These are phyloP conservation scores for Phialophora verrucosa DNA, from an alignment of 2,329 filamentous ascomycete genomes.

Conservation along the genomic window DNA sequence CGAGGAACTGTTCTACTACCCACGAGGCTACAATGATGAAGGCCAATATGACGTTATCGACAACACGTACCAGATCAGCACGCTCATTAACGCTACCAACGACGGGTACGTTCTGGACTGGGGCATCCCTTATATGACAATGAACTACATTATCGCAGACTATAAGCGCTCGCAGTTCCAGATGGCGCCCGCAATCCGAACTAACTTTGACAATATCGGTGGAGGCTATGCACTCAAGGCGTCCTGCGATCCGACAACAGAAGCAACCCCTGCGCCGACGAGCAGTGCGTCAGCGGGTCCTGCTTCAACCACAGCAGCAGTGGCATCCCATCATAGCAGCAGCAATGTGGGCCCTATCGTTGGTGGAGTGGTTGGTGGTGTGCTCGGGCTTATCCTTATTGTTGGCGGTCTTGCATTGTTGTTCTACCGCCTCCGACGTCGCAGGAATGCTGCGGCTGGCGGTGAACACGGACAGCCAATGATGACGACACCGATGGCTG, in stretches of 20 bases:
- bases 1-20: conserved; percentile 35
- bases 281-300: conserved; percentile 1
- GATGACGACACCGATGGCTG: conserved; percentile 17
- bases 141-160: conserved; percentile 38
- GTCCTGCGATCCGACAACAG: conserved; percentile 30
- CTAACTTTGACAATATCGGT: conserved; percentile 25
- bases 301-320: conserved; percentile 4
- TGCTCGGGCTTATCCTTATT: conserved; percentile 33
- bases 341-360: conserved; percentile 37
- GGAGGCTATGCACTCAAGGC: conserved; percentile 31
- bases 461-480: conserved; percentile 12
- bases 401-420: conserved; percentile 28
- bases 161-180: conserved; percentile 33
- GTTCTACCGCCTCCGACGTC: conserved; percentile 30
- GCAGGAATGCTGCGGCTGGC: conserved; percentile 10
- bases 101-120: conserved; percentile 31
- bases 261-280: conserved; percentile 16
- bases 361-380: conserved; percentile 39
- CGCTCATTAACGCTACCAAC: conserved; percentile 27
- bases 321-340: conserved; percentile 2
- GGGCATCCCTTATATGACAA: conserved; percentile 37
- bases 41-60: conserved; percentile 31
- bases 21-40: conserved; percentile 32
- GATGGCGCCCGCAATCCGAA: conserved; percentile 36
- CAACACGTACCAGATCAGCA: conserved; percentile 29